Evolutionary conservation across 129 eudicot species (phyloP), one percentile per base, ranked within the genome.

Genomic region (Erigeron canadensis): DNA sequence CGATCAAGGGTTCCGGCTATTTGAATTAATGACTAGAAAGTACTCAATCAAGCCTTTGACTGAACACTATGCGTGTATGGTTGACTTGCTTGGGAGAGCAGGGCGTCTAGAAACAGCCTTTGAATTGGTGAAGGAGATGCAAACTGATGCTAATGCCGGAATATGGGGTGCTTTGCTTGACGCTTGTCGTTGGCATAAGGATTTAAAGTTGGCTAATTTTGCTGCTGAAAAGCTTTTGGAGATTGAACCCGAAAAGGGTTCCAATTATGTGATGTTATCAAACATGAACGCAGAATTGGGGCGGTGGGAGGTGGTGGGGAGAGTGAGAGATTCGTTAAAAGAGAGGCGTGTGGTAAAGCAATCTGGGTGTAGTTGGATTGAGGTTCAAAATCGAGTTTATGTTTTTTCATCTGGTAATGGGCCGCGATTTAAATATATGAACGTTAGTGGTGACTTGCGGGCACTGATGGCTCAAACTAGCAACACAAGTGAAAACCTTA

Each of bases 301-400:
- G 40, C 69, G 81, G 72, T 84, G 91, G 91, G 82, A 84, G 59
- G 88, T 54, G 65, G 88, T 81, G 75, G 84, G 81, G 80, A 70
- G 56, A 64, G 80, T 79, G 57, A 79, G 91, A 74, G 76, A 39
- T 48, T 65, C 59, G 6, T 53, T 86, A 81, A 84, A 71, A 17
- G 82, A 83, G 72, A 73, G 74, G 8, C 39, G 28, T 44, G 67
- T 53, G 34, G 65, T 65, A 65, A 86, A 79, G 84, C 88, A 81
- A 74, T 81, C 83, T 0, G 88, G 88, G 53, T 86, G 84, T 63
- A 86, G 91, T 76, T 86, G 88, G 86, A 79, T 86, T 58, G 86
- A 86, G 80, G 80, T 78, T 48, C 60, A 65, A 76, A 81, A 84
- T 44, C 67, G 21, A 28, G 72, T 86, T 63, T 64, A 71, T 19